Evolutionary conservation across 345 rosid genomes (phyloP), one percentile per base, ranked within the genome.

Genomic region (Moricandia arvensis): DNA sequence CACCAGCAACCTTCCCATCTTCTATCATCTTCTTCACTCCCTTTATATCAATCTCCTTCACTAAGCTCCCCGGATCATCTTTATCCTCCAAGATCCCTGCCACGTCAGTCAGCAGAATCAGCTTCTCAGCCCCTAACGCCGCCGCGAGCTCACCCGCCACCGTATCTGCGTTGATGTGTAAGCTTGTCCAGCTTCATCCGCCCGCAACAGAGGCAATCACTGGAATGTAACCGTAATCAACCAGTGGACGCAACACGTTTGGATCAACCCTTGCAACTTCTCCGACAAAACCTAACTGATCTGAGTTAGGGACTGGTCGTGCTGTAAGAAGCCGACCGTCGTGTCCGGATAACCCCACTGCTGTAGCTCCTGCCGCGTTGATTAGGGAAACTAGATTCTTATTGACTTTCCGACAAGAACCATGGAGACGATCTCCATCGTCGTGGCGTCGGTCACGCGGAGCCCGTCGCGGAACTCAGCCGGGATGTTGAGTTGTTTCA

Each of bases 381-480:
- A 94, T 87, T 8, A 87, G 86, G 0, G 96, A 87, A 1, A 94
- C 98, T 0, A 94, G 78, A 65, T 85, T 87, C 74, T 94, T 94
- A 69, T 94, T 91, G 9, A 94, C 98, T 86, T 90, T 0, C 98
- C 97, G 7, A 91, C 90, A 30, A 94, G 73, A 17, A 94, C 98
- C 98, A 91, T 94, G 4, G 98, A 94, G 17, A 94, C 98, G 54
- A 90, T 87, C 81, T 94, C 96, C 98, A 94, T 91, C 6, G 98
- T 94, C 18, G 83, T 75, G 38, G 95, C 91, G 71, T 94, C 96
- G 3, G 98, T 91, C 26, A 89, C 91, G 7, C 98, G 93, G 33
- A 94, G 91, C 6, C 97, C 97, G 12, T 90, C 91, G 16, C 74
- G 90, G 71, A 91, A 93, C 74, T 84, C 83, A 7, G 97, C 89